Evolutionary conservation across 2,329 filamentous ascomycete genomes (phyloP).

Genomic region (Blastomyces parvus): DNA sequence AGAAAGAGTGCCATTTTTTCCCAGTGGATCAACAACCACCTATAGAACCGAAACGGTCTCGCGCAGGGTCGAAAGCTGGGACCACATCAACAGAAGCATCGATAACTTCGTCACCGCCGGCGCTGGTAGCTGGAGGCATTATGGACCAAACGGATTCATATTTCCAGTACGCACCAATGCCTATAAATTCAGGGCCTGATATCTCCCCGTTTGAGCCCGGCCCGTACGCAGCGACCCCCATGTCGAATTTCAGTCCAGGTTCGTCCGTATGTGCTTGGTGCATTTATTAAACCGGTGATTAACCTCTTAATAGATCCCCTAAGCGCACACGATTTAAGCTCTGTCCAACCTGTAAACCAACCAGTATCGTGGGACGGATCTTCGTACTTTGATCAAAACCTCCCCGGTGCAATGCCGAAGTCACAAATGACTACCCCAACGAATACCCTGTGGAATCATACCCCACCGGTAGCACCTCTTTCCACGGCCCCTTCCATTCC

Average conservation of each 20-base stretch:
- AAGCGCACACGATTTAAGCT: constrained; percentile 24
- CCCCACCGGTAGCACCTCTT: constrained; percentile 22
- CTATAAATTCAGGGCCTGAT: constrained; percentile 28
- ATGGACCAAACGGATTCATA: constrained; percentile 30
- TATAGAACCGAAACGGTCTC: constrained; percentile 37
- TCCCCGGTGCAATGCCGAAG: constrained; percentile 25
- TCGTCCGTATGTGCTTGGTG: constrained; percentile 15
- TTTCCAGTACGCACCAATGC: constrained; percentile 29
- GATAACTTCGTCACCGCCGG: constrained; percentile 41
- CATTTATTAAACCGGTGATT: constrained; percentile 8
- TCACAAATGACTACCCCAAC: constrained; percentile 29
- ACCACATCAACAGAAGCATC: constrained; percentile 38
- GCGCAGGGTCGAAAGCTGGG: constrained; percentile 38
- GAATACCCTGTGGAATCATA: constrained; percentile 26
- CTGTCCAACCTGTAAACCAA: constrained; percentile 26
- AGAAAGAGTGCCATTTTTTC: constrained; percentile 89
- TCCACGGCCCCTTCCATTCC: constrained; percentile 24
- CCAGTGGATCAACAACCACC: constrained; percentile 70
- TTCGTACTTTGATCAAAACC: constrained; percentile 29
- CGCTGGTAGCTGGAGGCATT: constrained; percentile 23
- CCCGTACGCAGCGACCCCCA: constrained; percentile 25
- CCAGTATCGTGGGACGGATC: constrained; percentile 32
- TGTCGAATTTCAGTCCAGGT: constrained; percentile 31
- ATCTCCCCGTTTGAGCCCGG: constrained; percentile 26
- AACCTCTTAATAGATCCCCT: constrained; percentile 22